Conservation (phyloP, 2,329 filamentous ascomycete genomes). For the Monilinia vaccinii-corymbosi region DNA sequence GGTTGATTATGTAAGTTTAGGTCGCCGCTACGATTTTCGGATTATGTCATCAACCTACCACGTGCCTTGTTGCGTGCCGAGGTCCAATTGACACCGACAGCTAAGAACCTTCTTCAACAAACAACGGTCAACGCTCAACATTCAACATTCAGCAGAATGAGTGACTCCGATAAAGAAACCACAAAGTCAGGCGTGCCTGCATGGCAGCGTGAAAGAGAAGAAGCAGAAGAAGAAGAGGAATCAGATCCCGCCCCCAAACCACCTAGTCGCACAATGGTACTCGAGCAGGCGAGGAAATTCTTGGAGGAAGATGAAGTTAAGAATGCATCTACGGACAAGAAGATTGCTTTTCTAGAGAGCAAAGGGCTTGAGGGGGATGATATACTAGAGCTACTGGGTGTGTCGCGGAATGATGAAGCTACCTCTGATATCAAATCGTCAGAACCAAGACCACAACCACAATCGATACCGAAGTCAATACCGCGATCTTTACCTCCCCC, state of each 20-base stretch:
- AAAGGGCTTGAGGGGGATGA: slow-evolving; percentile 64
- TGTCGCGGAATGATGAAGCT: slow-evolving; percentile 24
- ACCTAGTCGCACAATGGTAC: slow-evolving; percentile 26
- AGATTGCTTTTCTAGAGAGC: slow-evolving; percentile 64
- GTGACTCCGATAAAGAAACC: slow-evolving; percentile 20
- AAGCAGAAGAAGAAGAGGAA: background rate
- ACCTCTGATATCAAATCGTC: background rate
- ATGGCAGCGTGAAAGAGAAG: slow-evolving; percentile 20
- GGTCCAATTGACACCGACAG: slow-evolving; percentile 12
- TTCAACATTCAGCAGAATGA: slow-evolving; percentile 18
- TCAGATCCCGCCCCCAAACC: slow-evolving; percentile 6
- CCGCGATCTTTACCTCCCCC: background rate
- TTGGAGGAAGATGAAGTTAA: slow-evolving; percentile 66
- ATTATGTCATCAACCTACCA: slow-evolving; percentile 17
- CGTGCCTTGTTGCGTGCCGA: slow-evolving; percentile 2
- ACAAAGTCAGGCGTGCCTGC: slow-evolving; percentile 18
- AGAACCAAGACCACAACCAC: background rate
- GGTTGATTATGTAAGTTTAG: background rate
- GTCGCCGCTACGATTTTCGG: background rate
- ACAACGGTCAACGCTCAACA: background rate
- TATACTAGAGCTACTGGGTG: slow-evolving; percentile 56
- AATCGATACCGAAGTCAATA: background rate
- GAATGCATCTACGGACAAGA: slow-evolving; percentile 59
- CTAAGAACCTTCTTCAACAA: background rate
- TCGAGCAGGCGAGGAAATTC: slow-evolving; percentile 67